Evolutionary conservation across 208 protist species (phyloP), one percentile per base, ranked within the genome.

Genomic region (Trypanosoma lewisi): DNA sequence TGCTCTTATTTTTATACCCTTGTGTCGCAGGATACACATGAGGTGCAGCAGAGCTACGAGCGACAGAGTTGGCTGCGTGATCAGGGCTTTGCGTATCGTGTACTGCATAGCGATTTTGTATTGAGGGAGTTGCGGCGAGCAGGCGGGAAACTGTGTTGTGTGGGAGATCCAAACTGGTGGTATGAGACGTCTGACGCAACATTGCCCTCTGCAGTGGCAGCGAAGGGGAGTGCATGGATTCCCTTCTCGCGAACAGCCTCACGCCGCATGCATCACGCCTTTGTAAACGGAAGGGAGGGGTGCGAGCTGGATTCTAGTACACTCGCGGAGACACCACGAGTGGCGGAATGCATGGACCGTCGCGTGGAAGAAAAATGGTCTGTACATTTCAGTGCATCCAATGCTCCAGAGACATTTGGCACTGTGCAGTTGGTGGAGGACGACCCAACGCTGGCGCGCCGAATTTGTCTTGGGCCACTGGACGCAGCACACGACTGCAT

Each of bases 1-100:
- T 93, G 85, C 60, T 98, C 98, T 0, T 99, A 98, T 70, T 99
- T 99, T 82, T 99, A 99, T 81, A 97, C 97, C 1, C 79, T 99
- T 5, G 96, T 99, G 8, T 97, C 95, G 12, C 85, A 97, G 62
- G 98, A 99, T 78, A 99, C 98, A 21, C 65, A 90, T 25, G 99
- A 99, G 70, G 90, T 99, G 73, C 91, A 83, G 50, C 98, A 94
- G 53, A 95, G 91, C 60, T 94, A 93, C 51, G 97, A 91, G 52
- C 89, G 99, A 48, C 98, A 99, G 84, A 97, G 97, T 73, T 99
- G 99, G 91, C 86, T 99, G 57, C 86, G 99, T 17, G 97, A 99
- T 65, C 90, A 97, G 70, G 93, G 93, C 34, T 96, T 95, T 55
- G 86, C 87, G 39, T 97, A 96, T 66, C 88, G 85, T 49, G 83